phyloP scores from a whole-genome alignment of 1,284 basidiomycete species.

The Pascua sp. region DNA sequence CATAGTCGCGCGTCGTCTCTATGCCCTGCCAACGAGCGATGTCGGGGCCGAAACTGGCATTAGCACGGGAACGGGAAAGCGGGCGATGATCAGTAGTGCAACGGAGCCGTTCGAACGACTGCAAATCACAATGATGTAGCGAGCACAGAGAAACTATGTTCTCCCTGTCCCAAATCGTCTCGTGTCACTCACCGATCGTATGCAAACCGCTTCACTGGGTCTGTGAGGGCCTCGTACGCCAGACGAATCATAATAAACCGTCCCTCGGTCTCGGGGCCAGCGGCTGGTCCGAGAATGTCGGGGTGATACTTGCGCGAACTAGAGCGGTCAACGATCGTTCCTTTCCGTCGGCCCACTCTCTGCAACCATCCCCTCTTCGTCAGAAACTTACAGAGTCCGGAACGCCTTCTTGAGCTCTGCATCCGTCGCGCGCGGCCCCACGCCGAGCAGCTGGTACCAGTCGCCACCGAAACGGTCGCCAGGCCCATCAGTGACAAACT shows the following conservation, averaged over 20 bases:
- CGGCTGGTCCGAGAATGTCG: constrained; percentile 61
- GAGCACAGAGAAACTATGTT: no score
- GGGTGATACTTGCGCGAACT: constrained; percentile 69
- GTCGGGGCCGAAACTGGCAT: constrained; percentile 13
- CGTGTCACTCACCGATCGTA: constrained; percentile 65
- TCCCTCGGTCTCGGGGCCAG: constrained; percentile 55
- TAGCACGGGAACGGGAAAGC: neutral
- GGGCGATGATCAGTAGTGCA: no score
- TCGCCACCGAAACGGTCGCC: constrained; percentile 51
- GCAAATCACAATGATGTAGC: no score
- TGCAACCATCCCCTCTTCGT: neutral
- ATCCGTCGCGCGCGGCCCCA: constrained; percentile 61
- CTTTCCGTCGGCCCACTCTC: neutral
- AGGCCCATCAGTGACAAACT: constrained; percentile 60
- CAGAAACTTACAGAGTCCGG: constrained; percentile 55
- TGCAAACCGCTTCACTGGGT: constrained; percentile 74
- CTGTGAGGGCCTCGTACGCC: constrained; percentile 74
- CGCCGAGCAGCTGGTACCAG: constrained; percentile 70
- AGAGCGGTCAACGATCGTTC: neutral
- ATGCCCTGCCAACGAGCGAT: constrained; percentile 2
- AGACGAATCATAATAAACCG: constrained; percentile 67
- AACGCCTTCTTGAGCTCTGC: constrained; percentile 67
- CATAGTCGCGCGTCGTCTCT: constrained; percentile 9
- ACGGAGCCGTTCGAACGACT: no score
- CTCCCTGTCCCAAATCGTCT: no score